Base-by-base conservation (phyloP, 2,329 filamentous ascomycete genomes). In the Ascochyta koolunga region DNA sequence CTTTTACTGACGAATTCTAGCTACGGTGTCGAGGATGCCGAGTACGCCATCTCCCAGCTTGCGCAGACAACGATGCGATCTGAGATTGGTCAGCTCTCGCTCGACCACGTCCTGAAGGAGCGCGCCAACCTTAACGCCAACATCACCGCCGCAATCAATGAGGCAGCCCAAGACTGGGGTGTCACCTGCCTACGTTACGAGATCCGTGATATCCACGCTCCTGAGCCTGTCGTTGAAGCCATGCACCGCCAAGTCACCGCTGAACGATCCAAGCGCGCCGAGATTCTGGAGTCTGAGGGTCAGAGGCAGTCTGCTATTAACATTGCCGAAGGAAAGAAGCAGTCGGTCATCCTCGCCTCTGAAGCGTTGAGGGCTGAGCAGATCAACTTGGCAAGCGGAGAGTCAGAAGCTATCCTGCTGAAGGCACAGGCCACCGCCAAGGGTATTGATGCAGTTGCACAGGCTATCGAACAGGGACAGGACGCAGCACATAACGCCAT, bases 181-280 rank as follows among this genome's bases (percentile, higher is more conserved):
- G 91, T 99, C 18, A 91, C 91, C 29, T 99, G 95, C 73, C 83
- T 99, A 58, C 89, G 95, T 54, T 99, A 99, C 80, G 95, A 99
- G 78, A 99, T 99, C 74, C 85, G 95, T 64, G 95, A 99, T 76
- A 99, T 99, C 69, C 95, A 99, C 78, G 95, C 95, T 0, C 95
- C 95, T 1, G 90, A 88, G 27, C 89, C 89, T 43, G 95, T 99
- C 11, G 93, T 98, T 56, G 91, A 93, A 68, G 95, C 95, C 68
- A 99, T 99, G 95, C 95, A 99, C 80, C 86, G 95, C 61, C 93
- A 98, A 76, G 95, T 99, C 44, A 98, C 95, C 0, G 95, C 95
- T 16, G 95, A 99, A 80, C 89, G 95, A 36, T 96, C 90, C 70
- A 99, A 99, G 84, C 89, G 95, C 61, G 95, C 95, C 51, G 95